These are phyloP conservation scores for Tylopilus balloui DNA, from an alignment of 768 basidiomycete species.

Conservation along the genomic window DNA sequence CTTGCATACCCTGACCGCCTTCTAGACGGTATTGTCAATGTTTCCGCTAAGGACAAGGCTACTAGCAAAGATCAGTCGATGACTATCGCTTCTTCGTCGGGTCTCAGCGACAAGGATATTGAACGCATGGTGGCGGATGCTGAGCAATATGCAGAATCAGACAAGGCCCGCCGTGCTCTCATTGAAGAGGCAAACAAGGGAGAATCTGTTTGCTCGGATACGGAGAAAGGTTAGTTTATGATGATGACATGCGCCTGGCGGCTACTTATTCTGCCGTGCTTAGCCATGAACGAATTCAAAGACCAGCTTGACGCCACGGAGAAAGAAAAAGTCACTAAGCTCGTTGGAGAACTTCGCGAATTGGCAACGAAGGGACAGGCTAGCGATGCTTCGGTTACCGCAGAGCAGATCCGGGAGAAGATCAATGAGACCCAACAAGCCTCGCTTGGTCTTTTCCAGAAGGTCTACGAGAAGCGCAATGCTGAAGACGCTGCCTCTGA, in stretches of 20 bases:
- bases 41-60: constrained; percentile 92
- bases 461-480: constrained; percentile 91
- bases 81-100: constrained; percentile 87
- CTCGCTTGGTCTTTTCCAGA: constrained; percentile 95
- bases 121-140: constrained; percentile 95
- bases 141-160: constrained; percentile 89
- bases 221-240: constrained; percentile 75
- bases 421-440: constrained; percentile 92
- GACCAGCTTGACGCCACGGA: constrained; percentile 90
- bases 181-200: constrained; percentile 98
- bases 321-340: constrained; percentile 90
- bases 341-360: constrained; percentile 84
- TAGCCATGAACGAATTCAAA: constrained; percentile 96
- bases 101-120: constrained; percentile 93
- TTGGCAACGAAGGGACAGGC: constrained; percentile 86
- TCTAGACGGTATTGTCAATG: constrained; percentile 92
- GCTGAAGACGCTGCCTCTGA: constrained; percentile 58
- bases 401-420: constrained; percentile 88
- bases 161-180: constrained; percentile 79
- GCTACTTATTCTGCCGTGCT: constrained; percentile 4
- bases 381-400: constrained; percentile 73
- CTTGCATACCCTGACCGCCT: background rate
- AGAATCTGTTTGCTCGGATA: constrained; percentile 89
- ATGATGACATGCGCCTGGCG: background rate
- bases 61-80: constrained; percentile 88